Percentiles rank a stretch among this genome's conserved stretches.
These are phyloP conservation scores for Acrasis kona DNA, from an alignment of 78 protist genomes.

Conservation along the genomic window DNA sequence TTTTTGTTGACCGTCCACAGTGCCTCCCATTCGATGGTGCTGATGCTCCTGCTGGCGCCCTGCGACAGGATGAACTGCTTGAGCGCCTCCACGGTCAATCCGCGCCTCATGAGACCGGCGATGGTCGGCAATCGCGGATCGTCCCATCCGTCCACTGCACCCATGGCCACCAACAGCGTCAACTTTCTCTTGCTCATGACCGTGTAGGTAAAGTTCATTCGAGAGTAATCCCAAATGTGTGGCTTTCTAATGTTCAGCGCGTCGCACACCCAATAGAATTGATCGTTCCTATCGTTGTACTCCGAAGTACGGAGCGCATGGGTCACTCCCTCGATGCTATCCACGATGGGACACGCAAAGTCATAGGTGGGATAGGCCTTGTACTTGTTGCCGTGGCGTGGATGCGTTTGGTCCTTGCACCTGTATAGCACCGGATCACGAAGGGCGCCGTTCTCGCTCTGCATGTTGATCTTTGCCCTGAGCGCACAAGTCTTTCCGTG, in stretches of 20 bases:
- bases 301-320: constrained; percentile 94
- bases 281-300: constrained; percentile 87
- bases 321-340: constrained; percentile 84
- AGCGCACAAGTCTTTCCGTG: constrained; percentile 57
- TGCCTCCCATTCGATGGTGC: constrained; percentile 65
- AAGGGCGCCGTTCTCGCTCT: constrained; percentile 49
- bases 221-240: constrained; percentile 39
- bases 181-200: constrained; percentile 91
- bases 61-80: constrained; percentile 64
- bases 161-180: constrained; percentile 72
- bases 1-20: constrained; percentile 87
- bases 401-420: constrained; percentile 44
- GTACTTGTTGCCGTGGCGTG: constrained; percentile 63
- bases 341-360: constrained; percentile 96
- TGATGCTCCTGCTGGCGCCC: constrained; percentile 44
- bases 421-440: constrained; percentile 96
- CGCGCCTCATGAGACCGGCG: constrained; percentile 88
- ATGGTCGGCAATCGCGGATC: constrained; percentile 98
- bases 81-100: constrained; percentile 81
- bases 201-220: constrained; percentile 78
- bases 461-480: constrained; percentile 85
- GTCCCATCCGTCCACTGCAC: constrained; percentile 88
- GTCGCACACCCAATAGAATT: constrained; percentile 73
- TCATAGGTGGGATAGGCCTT: constrained; percentile 96
- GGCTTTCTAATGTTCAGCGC: constrained; percentile 49